Base-by-base conservation (phyloP, 2,329 filamentous ascomycete species). In the Ramularia collo-cygni region DNA sequence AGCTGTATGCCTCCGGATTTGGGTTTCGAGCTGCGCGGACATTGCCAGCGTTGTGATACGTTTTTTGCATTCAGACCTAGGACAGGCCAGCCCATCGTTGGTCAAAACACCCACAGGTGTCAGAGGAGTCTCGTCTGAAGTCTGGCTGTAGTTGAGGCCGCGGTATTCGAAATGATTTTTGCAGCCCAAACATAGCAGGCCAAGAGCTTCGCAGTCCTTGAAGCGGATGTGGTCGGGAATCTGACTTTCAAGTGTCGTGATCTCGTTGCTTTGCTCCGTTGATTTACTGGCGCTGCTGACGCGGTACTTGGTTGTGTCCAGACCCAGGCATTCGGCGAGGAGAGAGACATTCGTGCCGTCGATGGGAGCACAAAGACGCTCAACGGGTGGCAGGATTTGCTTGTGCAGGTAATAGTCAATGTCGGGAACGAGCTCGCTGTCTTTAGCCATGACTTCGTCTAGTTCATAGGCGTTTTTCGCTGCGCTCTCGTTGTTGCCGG, bases 331-430 rank as follows among this genome's bases (percentile, higher is more conserved):
- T 60, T 95, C 89, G 2, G 92, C 92, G 8, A 98, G 75, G 50
- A 89, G 81, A 2, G 86, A 79, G 6, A 90, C 84, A 48, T 95
- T 93, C 2, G 92, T 98, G 43, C 92, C 92, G 10, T 79, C 78
- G 56, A 98, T 95, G 44, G 94, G 95, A 46, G 90, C 92, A 61
- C 92, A 98, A 15, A 98, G 80, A 74, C 92, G 86, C 68, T 98
- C 92, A 17, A 98, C 92, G 0, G 92, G 92, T 8, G 92, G 92
- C 66, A 98, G 87, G 43, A 98, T 95, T 64, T 98, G 92, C 70
- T 98, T 98, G 69, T 87, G 83, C 28, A 98, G 78, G 63, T 98
- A 98, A 77, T 89, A 96, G 60, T 98, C 92, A n/a, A 95, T 77
- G 58, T 98, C 92, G 2, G 89, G 86, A 42, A 82, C 75, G 5